Conservation (phyloP, 768 basidiomycete genomes). For the Lentinula aciculospora region DNA sequence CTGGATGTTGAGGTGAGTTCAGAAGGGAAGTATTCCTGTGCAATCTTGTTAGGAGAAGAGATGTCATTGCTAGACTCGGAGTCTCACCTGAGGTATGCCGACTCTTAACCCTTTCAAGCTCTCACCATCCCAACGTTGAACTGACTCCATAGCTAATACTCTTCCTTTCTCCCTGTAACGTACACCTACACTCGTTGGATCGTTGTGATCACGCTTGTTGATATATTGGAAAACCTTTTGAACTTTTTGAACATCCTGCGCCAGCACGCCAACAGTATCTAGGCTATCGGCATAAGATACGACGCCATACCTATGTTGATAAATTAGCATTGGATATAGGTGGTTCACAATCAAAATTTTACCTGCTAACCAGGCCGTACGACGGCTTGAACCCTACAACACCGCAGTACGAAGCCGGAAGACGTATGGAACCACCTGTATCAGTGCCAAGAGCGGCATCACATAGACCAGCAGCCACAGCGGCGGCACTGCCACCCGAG, state of each 20-base stretch:
- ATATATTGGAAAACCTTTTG: constrained; percentile 51
- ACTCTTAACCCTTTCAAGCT: constrained; percentile 53
- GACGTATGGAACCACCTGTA: constrained; percentile 89
- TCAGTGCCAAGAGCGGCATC: constrained; percentile 87
- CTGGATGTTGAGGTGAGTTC: constrained; percentile 41
- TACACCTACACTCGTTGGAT: constrained; percentile 64
- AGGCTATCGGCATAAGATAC: constrained; percentile 93
- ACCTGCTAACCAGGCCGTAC: constrained; percentile 89
- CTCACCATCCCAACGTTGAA: constrained; percentile 10
- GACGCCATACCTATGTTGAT: constrained; percentile 67
- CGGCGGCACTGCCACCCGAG: constrained; percentile 93
- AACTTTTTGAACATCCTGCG: constrained; percentile 42
- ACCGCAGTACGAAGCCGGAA: constrained; percentile 94
- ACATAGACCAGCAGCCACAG: constrained; percentile 82
- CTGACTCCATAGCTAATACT: background rate
- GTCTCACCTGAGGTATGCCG: constrained; percentile 65
- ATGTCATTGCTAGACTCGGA: background rate
- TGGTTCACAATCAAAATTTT: background rate
- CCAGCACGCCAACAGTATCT: constrained; percentile 89
- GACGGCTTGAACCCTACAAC: constrained; percentile 92
- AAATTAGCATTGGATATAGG: background rate
- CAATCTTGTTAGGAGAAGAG: background rate
- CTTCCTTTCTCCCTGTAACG: background rate
- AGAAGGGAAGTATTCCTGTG: constrained; percentile 73
- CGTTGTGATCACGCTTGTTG: constrained; percentile 56